Percentiles rank a stretch among this genome's conserved stretches.
Conservation (phyloP, 345 rosid genomes). For the Rhizophora mangle region DNA sequence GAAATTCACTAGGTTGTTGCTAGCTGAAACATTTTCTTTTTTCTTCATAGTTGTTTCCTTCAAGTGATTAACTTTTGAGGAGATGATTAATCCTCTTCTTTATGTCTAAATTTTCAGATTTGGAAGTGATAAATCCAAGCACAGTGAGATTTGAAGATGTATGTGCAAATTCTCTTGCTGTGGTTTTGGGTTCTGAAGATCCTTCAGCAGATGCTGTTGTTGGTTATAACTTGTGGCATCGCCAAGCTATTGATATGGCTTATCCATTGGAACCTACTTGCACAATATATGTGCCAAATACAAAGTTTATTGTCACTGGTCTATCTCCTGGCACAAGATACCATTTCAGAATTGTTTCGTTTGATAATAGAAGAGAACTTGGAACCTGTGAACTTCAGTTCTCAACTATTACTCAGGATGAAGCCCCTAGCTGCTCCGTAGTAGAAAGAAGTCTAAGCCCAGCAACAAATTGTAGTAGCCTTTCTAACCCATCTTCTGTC, state of each 20-base stretch:
- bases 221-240: conserved; percentile 78
- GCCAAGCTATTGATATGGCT: conserved; percentile 46
- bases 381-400: conserved; percentile 49
- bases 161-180: conserved; percentile 53
- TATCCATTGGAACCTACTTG: conserved; percentile 72
- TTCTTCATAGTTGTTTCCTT: neutral
- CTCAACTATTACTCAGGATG: conserved; percentile 41
- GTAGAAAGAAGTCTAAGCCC: conserved; percentile 92
- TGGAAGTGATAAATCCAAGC: conserved; percentile 29
- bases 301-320: conserved; percentile 59
- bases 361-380: conserved; percentile 45
- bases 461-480: conserved; percentile 82
- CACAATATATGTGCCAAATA: conserved; percentile 54
- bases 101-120: conserved; percentile 24
- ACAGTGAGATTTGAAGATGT: conserved; percentile 67
- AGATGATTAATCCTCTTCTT: too few species aligned
- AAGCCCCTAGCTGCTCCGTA: conserved; percentile 36
- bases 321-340: conserved; percentile 67
- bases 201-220: conserved; percentile 37
- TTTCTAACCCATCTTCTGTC: conserved; percentile 79
- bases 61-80: neutral
- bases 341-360: conserved; percentile 57
- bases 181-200: conserved; percentile 50
- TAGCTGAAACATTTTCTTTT: conserved; percentile 5
- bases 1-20: conserved; percentile 8